Conservation (phyloP, 2,329 filamentous ascomycete species). For the Fusarium globosum region DNA sequence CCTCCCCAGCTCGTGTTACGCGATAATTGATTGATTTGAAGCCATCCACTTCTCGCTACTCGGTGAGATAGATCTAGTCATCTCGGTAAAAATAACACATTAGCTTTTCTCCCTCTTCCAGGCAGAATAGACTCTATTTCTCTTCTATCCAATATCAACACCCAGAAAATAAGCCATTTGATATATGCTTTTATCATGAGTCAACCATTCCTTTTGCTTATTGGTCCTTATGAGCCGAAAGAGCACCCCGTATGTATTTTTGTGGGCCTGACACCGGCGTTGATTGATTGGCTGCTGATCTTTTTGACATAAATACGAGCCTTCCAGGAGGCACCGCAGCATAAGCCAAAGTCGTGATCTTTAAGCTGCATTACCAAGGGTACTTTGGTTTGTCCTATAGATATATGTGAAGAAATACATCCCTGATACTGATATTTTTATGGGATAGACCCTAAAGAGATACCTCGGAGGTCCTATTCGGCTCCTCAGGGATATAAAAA, state of each 20-base stretch:
- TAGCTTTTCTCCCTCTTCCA: background rate
- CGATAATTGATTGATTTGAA: background rate
- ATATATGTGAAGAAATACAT: background rate
- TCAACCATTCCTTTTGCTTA: background rate
- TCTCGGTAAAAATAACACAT: background rate
- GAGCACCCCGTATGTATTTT: background rate
- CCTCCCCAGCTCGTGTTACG: slow-evolving; percentile 20
- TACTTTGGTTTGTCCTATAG: background rate
- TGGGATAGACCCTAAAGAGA: background rate
- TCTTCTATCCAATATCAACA: background rate
- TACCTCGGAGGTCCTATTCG: background rate
- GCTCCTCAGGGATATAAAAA: background rate
- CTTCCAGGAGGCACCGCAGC: background rate
- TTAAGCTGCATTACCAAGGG: background rate
- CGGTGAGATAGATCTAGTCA: background rate
- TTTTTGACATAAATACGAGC: background rate
- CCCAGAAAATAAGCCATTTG: background rate
- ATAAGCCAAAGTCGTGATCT: background rate
- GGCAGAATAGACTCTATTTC: background rate
- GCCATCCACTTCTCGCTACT: background rate
- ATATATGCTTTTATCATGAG: background rate
- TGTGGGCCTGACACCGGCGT: background rate
- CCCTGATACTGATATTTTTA: background rate
- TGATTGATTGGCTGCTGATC: background rate
- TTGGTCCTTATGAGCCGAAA: background rate